These are phyloP conservation scores for Citrus glauca DNA, from an alignment of 345 rosid genomes.

Conservation along the genomic window DNA sequence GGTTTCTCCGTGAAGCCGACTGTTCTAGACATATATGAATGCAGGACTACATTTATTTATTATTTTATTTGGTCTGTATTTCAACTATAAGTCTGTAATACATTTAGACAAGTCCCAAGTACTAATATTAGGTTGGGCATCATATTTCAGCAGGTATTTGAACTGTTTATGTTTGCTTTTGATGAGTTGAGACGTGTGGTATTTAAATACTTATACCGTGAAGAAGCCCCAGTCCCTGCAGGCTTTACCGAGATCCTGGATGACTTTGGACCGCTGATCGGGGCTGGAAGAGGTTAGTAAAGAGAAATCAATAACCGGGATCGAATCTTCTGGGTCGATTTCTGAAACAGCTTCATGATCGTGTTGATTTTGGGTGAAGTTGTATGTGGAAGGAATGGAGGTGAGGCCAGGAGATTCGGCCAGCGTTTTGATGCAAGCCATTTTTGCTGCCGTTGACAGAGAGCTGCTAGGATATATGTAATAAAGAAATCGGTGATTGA, in stretches of 20 bases:
- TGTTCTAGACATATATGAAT: too few relatives aligned
- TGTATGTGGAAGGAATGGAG: constrained; percentile 23
- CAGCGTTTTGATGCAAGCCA: constrained; percentile 19
- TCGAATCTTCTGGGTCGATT: constrained; percentile 13
- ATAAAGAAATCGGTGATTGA: too few relatives aligned
- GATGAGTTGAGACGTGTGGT: too few relatives aligned
- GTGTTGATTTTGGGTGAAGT: constrained; percentile 1
- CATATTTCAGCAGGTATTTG: too few relatives aligned
- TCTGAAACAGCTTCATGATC: constrained; percentile 9
- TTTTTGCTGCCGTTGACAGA: background rate
- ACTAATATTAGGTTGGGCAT: too few relatives aligned
- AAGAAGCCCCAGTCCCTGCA: constrained; percentile 65
- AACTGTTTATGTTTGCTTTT: background rate
- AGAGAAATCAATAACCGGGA: constrained; percentile 53
- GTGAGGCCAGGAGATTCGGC: constrained; percentile 35
- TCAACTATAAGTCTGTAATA: too few relatives aligned
- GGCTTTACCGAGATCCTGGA: constrained; percentile 44
- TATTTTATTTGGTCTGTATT: too few relatives aligned
- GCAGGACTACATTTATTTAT: too few relatives aligned
- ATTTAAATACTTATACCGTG: constrained; percentile 25
- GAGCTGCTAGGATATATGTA: background rate
- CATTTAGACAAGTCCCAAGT: too few relatives aligned
- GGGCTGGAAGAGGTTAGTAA: constrained; percentile 31
- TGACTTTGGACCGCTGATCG: constrained; percentile 20
- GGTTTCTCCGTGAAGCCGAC: too few relatives aligned